Evolutionary conservation across 768 basidiomycete species (phyloP), one percentile per base, ranked within the genome.

Genomic region (Macrolepiota dolichaula): DNA sequence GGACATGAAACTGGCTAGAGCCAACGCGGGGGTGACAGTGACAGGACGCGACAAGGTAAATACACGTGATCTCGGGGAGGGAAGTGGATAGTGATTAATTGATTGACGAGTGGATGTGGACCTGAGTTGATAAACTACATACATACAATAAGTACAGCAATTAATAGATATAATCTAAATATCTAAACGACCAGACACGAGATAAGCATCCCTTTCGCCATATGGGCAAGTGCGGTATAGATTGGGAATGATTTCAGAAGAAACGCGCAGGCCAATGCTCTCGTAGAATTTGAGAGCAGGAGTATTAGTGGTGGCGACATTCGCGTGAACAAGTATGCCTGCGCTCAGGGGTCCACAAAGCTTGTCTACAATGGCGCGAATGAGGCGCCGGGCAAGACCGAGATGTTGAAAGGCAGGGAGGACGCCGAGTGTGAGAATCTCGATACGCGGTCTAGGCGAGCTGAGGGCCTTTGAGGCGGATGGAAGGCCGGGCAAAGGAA

Each of bases 341-440:
- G 69, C 64, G 55, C 59, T 55, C 66, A 67, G 61, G 57, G 71
- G 67, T 59, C 69, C 66, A 35, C 69, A 67, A 64, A 78, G 64
- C 51, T 68, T 67, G 36, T 71, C 57, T 51, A 73, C 55, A 0
- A 76, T 69, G 32, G 71, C 51, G 9, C 25, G 42, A 47, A 82
- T 67, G 60, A 84, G 77, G 19, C 71, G 75, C 36, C 74, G 75
- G 10, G 79, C 81, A 38, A 83, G 68, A 38, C 81, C 79, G 37
- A 67, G 66, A 12, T 79, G 70, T 62, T 75, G 81, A 67, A 74
- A 78, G 2, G 72, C 63, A 3, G 82, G 81, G 46, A 77, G 73
- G 15, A 84, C 80, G 36, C 83, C 82, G 2, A 84, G 78, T 1
- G 82, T 82, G 35, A 83, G 79, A 62, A 84, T 78, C 66, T 82